phyloP scores from a whole-genome alignment of 345 rosid species.

The Arabidopsis suecica region DNA sequence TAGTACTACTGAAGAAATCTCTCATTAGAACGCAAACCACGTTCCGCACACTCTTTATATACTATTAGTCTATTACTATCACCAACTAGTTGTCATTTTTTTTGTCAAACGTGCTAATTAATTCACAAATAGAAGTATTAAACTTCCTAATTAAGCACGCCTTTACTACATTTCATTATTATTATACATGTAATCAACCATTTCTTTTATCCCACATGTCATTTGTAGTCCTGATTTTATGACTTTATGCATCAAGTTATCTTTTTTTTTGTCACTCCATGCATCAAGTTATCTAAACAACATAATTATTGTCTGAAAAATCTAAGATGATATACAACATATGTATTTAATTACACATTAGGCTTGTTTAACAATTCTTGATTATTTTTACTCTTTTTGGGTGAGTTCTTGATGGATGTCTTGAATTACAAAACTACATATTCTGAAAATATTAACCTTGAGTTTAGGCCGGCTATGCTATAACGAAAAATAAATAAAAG shows the following conservation, averaged over 20 bases:
- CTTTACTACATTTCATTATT: slow-evolving; percentile 9
- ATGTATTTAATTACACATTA: background rate
- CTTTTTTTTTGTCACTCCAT: background rate
- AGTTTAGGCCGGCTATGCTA: slow-evolving; percentile 12
- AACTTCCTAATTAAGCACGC: slow-evolving; percentile 18
- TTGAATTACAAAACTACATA: background rate
- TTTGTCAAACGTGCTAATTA: background rate
- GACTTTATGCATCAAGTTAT: background rate
- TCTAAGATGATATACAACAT: background rate
- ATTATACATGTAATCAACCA: background rate
- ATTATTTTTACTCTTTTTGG: background rate
- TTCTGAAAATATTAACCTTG: background rate
- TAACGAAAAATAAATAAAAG: background rate
- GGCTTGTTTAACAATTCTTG: background rate
- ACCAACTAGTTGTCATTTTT: background rate
- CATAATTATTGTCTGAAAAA: background rate
- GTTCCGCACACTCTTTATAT: slow-evolving; percentile 44
- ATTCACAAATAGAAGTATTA: background rate
- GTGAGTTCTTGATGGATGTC: background rate
- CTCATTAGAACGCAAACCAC: slow-evolving; percentile 37
- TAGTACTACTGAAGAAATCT: background rate
- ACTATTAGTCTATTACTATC: background rate
- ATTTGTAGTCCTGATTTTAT: background rate
- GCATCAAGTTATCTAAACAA: background rate
- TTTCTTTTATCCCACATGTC: slow-evolving; percentile 13